Evolutionary conservation across 345 rosid genomes (phyloP), one percentile per base, ranked within the genome.

Genomic region (Linum trigynum): DNA sequence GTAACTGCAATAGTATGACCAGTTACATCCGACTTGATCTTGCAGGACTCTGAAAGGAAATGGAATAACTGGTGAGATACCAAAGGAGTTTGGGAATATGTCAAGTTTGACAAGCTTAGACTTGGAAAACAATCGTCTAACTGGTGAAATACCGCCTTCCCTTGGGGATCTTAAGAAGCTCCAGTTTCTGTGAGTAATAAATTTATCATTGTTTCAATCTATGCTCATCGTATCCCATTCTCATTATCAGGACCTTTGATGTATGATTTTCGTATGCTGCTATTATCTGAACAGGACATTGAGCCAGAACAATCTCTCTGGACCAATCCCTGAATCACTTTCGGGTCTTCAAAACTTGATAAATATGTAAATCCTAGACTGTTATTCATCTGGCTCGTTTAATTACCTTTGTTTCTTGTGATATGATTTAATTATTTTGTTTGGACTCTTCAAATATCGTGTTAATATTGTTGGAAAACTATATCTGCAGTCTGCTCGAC

Each of bases 1-100:
- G 14, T 48, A 9, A 9, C 53, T 48, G 3, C 14, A 48, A 10
- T 48, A 11, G 14, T 48, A 48, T 9, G 53, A 2, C 11, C 9
- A 48, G 14, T 2, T 5, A 9, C 53, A 9, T 48, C 53, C 0
- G 1, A 43, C 3, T 71, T 72, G 38, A 35, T 71, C 60, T 55
- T 68, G 75, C 84, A 95, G 99, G 67, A 87, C 85, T n/a, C 65
- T 91, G 83, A 92, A 81, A 70, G 99, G 95, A 70, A 91, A 80
- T 87, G 95, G 91, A 70, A 83, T 95, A 69, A 78, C 71, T 36
- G 99, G 99, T 67, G 83, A 50, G 70, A 89, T 95, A 78, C 98
- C 99, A n/a, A 68, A 77, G 57, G 97, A 85, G 62, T 79, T 89
- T 64, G 99, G 98, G 51, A 89, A 91, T 74, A 71, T 95, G 70